Base-by-base conservation (phyloP, 495 filamentous ascomycete species). In the Lophiotrema nucula region DNA sequence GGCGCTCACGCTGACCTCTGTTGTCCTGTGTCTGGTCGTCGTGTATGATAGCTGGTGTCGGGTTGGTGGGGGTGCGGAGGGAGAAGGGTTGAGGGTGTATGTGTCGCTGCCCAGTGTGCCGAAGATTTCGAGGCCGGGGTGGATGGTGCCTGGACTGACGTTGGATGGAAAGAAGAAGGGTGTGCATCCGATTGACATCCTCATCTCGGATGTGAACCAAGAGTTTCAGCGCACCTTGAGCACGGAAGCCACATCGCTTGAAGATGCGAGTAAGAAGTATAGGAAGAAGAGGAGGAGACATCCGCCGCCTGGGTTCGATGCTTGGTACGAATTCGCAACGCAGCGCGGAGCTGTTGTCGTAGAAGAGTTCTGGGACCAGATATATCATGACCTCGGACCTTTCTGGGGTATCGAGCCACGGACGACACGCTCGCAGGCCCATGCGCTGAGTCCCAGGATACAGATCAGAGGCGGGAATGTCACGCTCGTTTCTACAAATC, bases 351-450 rank as follows among this genome's bases (percentile, higher is more conserved):
- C 65, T 19, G 6, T 73, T 13, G 53, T 74, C 3, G 48, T 70
- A 0, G 72, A 74, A 44, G 55, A 64, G 13, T 71, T 74, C 65
- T 75, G 67, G 50, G 72, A 74, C 45, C 70, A 65, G 44, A 73
- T 74, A 25, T 69, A 73, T 41, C 19, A 68, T 26, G 72, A 74
- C 54, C 37, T 73, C 2, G 47, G 33, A 0, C 72, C 72, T 11
- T 73, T 74, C 56, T 73, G 72, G 72, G 67, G 62, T 25, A 19
- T 73, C 13, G 57, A 63, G 8, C 58, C 70, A 0, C 42, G 47
- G 21, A 18, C 45, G 47, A 62, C 70, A n/a, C 48, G 68, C 2
- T 37, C 51, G 35, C 47, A 64, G 16, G 68, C 69, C 12, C 45
- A 56, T 25, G 42, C 26, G 3, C 66, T 58, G 18, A 11, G 54